Evolutionary conservation across 495 filamentous ascomycete genomes (phyloP), one percentile per base, ranked within the genome.

Genomic region (Talaromyces ruber): DNA sequence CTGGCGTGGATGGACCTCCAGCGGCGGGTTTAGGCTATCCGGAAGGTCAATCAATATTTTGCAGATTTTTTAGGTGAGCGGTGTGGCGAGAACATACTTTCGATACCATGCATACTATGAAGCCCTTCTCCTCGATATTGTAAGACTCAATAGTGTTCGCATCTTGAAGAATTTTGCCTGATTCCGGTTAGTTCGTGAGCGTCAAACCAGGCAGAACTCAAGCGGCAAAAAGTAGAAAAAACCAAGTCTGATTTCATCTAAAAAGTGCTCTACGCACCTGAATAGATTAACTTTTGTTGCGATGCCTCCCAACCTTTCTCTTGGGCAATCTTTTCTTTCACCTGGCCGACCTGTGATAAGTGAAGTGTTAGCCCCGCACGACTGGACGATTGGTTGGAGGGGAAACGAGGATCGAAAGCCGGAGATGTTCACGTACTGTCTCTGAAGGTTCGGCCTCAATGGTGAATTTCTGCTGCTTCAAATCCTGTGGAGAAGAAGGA

Each of bases 81-180:
- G 24, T 2, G 18, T 28, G 51, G 21, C 51, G 16, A 54, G 24
- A 54, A 66, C 75, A 52, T 83, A 96, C 93, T 90, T 98, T 97
- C 62, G 87, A 88, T 51, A 94, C 85, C 84, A 98, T 94, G 75
- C 94, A 98, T 50, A 98, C 95, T 67, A 98, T 88, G 72, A 97
- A 98, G 25, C 94, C 94, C 83, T 98, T 98, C 83, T 98, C 94
- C 77, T 98, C 93, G 62, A 98, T 97, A 76, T 88, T 95, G 79
- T 97, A 97, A 5, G 88, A 90, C 71, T 92, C 92, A 65, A 98
- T 88, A 16, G 93, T 93, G 68, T 96, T 93, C 63, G 88, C 90
- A 90, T 98, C 94, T 76, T 96, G 90, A 63, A 98, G 82, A 64
- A 98, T 97, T 79, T 98, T 98, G 75, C 94, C 93, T 97, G 66